Base-by-base conservation (phyloP, 345 rosid species). In the Lepidium africanum region DNA sequence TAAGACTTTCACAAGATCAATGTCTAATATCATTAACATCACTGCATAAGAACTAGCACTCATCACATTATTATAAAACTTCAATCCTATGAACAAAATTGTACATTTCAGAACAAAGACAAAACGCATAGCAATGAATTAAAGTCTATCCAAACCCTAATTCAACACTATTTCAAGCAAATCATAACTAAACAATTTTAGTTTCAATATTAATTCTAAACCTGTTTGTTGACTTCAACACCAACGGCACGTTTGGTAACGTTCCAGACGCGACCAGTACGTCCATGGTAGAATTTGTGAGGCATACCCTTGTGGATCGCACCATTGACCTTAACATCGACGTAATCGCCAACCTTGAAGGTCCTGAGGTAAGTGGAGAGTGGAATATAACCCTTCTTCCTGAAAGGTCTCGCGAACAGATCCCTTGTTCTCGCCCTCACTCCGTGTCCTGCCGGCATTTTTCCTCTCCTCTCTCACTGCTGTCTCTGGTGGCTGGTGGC, bases 241-340 rank as follows among this genome's bases (percentile, higher is more conserved):
- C 94, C 94, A 19, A 85, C 73, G 72, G 94, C 88, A 17, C 88
- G 91, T 73, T 87, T 87, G 76, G 90, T 87, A 49, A 87, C 89
- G 39, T 87, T 87, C 91, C 94, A 87, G 76, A 85, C 78, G 27
- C 82, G 80, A 7, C 94, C 94, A 41, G 90, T 85, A 59, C 94
- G 90, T 11, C 93, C 93, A 50, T 84, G 88, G 72, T 84, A 87
- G 82, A 85, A 87, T 78, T 87, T 87, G 65, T 85, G 90, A 40
- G 90, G 93, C 93, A 87, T 87, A 33, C 94, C 94, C 79, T 87
- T 85, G 76, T 87, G 90, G 15, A 87, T 60, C 53, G 90, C 88
- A 45, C 90, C 91, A 63, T 87, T 87, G 19, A 87, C 91, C 79
- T 87, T 85, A 55, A 87, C 55, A 52, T 87, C 89, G 5, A 87